Percentiles rank a stretch among this genome's conserved stretches.
These are phyloP conservation scores for Penicillium sp. DNA, from an alignment of 2,329 filamentous ascomycete species.

Conservation along the genomic window DNA sequence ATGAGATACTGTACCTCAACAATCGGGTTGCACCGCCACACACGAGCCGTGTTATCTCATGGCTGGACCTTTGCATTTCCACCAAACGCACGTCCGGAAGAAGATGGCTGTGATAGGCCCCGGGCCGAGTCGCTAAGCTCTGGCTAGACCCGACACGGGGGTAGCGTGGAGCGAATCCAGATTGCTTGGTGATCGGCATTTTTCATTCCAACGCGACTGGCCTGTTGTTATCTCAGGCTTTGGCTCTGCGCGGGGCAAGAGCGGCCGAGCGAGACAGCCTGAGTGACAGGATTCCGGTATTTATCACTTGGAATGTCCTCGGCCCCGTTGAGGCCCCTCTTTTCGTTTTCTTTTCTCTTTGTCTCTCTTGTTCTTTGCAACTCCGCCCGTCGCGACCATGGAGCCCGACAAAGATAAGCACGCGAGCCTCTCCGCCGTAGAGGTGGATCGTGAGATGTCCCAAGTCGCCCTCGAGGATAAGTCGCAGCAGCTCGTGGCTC, in stretches of 20 bases:
- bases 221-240: constrained; percentile 1
- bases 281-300: background rate
- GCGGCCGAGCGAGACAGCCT: constrained; percentile 7
- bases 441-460: constrained; percentile 16
- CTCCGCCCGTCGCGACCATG: constrained; percentile 13
- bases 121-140: constrained; percentile 17
- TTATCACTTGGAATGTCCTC: background rate
- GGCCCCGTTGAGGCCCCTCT: background rate
- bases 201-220: constrained; percentile 23
- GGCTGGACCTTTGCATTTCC: background rate
- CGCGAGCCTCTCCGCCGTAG: constrained; percentile 12
- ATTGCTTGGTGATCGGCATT: constrained; percentile 23
- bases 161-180: constrained; percentile 8
- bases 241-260: constrained; percentile 14
- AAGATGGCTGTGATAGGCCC: constrained; percentile 9
- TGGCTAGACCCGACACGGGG: constrained; percentile 19
- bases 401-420: constrained; percentile 14
- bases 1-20: too few species aligned
- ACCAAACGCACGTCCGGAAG: background rate
- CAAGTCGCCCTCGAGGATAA: constrained; percentile 12
- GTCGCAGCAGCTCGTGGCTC: constrained; percentile 50
- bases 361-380: background rate
- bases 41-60: too few species aligned
- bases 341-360: background rate
- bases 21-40: too few species aligned